Base-by-base conservation (phyloP, 495 filamentous ascomycete genomes). In the Aspergillus hancockii region DNA sequence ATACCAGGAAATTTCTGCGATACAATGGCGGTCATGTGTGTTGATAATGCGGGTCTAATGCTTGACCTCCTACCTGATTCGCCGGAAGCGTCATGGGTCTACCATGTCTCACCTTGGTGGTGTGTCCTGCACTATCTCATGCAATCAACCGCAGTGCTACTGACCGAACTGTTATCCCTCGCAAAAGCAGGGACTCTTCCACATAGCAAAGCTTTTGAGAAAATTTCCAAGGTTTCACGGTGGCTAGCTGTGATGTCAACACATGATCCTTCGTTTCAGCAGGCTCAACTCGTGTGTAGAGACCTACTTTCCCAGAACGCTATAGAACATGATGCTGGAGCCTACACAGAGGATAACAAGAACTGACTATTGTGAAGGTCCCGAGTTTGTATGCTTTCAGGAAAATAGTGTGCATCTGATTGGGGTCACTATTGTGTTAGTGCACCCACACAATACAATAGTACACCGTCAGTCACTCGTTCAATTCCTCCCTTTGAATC, bases 121-220 rank as follows among this genome's bases (percentile, higher is more conserved):
- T 79, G 71, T 46, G 63, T 81, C 13, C 67, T 88, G 13, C 85
- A 88, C 63, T 80, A 81, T 58, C 62, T 87, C 19, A 83, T 83
- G 67, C 82, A 86, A 68, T 77, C 83, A 8, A 74, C 74, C 1
- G 75, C 76, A 0, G 73, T 86, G 4, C 65, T 86, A 14, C 72
- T 86, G 67, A 72, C 81, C 8, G 81, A 84, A 53, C 67, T 83
- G 28, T 72, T 81, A 4, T 71, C 80, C 56, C 64, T 72, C 36
- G 63, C 70, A 13, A 70, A 75, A 54, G 71, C 81, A 56, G 72
- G 72, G 18, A 71, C 73, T 2, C 52, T 68, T 23, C 68, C 78
- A 54, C 63, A 75, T 7, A 68, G 68, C 22, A 65, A 70, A 0
- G 64, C 78, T 4, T 57, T 82, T 4, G 63, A 66, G 21, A 68